Conservation (phyloP, 257 asterid species). For the Mitragyna speciosa region DNA sequence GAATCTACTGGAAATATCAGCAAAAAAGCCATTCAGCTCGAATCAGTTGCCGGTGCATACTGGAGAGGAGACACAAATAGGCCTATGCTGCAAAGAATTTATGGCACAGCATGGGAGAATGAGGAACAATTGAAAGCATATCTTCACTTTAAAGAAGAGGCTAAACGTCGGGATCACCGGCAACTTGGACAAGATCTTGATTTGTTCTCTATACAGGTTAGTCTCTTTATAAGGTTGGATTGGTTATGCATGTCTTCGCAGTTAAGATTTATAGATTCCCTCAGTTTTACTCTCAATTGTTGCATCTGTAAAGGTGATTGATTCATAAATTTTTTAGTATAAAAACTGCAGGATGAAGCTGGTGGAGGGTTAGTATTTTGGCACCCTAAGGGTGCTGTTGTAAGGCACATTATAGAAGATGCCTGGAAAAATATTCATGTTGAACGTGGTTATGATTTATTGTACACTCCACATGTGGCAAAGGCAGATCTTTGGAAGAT, state of each 20-base stretch:
- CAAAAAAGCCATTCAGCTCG: slow-evolving; percentile 85
- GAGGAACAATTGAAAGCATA: slow-evolving; percentile 89
- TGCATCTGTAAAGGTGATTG: slow-evolving; percentile 22
- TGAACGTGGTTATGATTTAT: slow-evolving; percentile 79
- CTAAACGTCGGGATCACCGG: slow-evolving; percentile 95
- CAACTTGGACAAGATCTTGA: slow-evolving; percentile 96
- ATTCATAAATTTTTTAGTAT: slow-evolving; percentile 22
- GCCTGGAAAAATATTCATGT: slow-evolving; percentile 83
- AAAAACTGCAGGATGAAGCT: slow-evolving; percentile 82
- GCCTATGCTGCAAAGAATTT: slow-evolving; percentile 94
- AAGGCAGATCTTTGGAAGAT: slow-evolving; percentile 94
- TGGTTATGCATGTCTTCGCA: not conserved
- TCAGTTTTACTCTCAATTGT: not conserved
- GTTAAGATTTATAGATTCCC: not conserved
- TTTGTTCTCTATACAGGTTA: slow-evolving; percentile 92
- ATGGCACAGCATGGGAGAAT: slow-evolving; percentile 99
- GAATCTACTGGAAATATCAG: slow-evolving; percentile 89
- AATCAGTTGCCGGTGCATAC: slow-evolving; percentile 99
- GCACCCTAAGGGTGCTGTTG: slow-evolving; percentile 95
- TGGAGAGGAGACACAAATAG: slow-evolving; percentile 92
- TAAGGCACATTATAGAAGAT: slow-evolving; percentile 89
- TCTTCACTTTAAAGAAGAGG: slow-evolving; percentile 90
- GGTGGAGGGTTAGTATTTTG: slow-evolving; percentile 99
- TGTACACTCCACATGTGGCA: slow-evolving; percentile 96
- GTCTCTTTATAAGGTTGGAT: slow-evolving; percentile 14